These are phyloP conservation scores for Aureobasidium uvarum DNA, from an alignment of 2,329 filamentous ascomycete genomes.

Conservation along the genomic window DNA sequence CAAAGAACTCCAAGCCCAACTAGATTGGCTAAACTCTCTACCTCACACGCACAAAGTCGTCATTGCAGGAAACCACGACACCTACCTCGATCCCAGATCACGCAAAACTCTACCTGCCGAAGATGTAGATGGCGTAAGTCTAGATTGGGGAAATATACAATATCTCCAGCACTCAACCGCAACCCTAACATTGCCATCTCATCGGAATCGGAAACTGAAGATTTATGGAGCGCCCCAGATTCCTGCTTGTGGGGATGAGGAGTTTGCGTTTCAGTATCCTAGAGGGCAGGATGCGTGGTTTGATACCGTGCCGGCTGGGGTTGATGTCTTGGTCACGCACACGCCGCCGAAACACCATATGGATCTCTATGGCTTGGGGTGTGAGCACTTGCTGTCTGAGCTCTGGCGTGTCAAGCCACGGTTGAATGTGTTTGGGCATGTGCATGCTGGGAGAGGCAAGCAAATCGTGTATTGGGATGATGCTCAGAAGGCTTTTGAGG, in stretches of 20 bases:
- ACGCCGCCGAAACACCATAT: constrained; percentile 72
- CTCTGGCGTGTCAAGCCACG: constrained; percentile 70
- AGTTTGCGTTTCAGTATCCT: constrained; percentile 76
- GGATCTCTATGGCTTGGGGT: constrained; percentile 61
- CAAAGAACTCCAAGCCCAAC: constrained; percentile 72
- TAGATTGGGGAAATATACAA: constrained; percentile 66
- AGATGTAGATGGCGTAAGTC: constrained; percentile 43
- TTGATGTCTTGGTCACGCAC: constrained; percentile 79
- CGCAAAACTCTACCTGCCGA: constrained; percentile 55
- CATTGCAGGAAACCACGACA: constrained; percentile 86
- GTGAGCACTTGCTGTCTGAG: constrained; percentile 60
- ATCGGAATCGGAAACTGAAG: constrained; percentile 58
- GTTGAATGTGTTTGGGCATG: constrained; percentile 81
- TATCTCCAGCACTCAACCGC: constrained; percentile 72
- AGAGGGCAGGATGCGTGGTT: constrained; percentile 67
- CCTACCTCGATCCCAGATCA: constrained; percentile 70
- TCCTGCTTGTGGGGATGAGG: constrained; percentile 67
- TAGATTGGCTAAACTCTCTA: constrained; percentile 75
- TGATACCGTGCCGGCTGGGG: constrained; percentile 65
- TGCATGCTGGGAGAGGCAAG: constrained; percentile 71
- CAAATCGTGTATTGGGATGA: constrained; percentile 73
- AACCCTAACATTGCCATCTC: constrained; percentile 58
- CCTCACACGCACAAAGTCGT: constrained; percentile 79
- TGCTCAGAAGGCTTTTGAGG: constrained; percentile 68
- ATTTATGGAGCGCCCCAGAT: constrained; percentile 82